These are phyloP conservation scores for Nectriaceae sp. DNA, from an alignment of 2,329 filamentous ascomycete genomes.

Conservation along the genomic window DNA sequence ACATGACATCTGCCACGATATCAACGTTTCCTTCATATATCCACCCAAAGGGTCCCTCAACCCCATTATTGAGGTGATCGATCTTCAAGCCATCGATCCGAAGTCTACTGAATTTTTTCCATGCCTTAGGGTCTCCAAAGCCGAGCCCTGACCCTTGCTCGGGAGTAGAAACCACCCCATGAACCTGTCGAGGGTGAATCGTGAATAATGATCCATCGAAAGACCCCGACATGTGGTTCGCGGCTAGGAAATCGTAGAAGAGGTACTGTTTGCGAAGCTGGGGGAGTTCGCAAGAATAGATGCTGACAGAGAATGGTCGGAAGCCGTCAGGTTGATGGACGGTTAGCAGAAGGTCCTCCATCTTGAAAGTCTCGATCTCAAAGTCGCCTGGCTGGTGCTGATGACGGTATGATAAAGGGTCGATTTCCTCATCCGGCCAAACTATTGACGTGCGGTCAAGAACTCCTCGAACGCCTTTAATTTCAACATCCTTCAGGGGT, in stretches of 20 bases:
- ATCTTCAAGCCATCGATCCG: conserved; percentile 93
- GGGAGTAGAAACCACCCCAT: conserved; percentile 68
- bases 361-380: conserved; percentile 94
- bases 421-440: conserved; percentile 64
- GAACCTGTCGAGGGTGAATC: conserved; percentile 90
- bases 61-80: conserved; percentile 91
- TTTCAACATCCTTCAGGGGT: conserved; percentile 85
- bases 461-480: conserved; percentile 90
- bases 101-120: conserved; percentile 95
- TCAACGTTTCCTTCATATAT: conserved; percentile 97
- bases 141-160: conserved; percentile 56
- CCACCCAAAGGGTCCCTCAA: conserved; percentile 94
- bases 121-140: conserved; percentile 68
- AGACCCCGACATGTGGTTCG: conserved; percentile 93
- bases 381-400: conserved; percentile 91
- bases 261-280: conserved; percentile 94
- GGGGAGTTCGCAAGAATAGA: conserved; percentile 93
- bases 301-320: conserved; percentile 92
- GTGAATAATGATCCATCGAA: conserved; percentile 96
- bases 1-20: conserved; percentile 93
- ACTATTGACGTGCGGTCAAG: conserved; percentile 84
- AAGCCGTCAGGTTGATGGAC: conserved; percentile 89
- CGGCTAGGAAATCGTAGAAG: conserved; percentile 95
- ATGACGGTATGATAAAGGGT: conserved; percentile 86
- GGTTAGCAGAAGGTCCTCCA: conserved; percentile 90